Evolutionary conservation across 2,329 filamentous ascomycete genomes (phyloP).

Genomic region (Microdochium trichocladiopsis): DNA sequence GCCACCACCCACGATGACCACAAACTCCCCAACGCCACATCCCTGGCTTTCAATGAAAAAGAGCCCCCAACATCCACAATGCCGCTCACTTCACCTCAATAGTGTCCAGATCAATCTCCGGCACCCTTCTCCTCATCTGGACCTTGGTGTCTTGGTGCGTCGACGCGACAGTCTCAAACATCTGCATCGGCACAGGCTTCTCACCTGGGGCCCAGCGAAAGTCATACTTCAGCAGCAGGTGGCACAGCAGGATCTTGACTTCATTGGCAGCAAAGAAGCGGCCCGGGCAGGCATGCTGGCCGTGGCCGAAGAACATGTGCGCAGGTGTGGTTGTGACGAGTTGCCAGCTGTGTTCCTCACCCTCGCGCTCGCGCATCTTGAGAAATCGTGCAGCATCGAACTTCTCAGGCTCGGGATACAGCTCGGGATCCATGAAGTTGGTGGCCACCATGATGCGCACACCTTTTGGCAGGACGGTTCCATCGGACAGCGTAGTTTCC

Average conservation of each 20-base stretch:
- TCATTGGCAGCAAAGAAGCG: constrained; percentile 25
- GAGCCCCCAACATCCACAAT: not conserved
- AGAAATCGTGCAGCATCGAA: constrained; percentile 21
- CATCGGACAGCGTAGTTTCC: constrained; percentile 17
- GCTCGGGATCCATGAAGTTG: constrained; percentile 17
- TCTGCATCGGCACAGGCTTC: constrained; percentile 8
- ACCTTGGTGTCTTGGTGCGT: constrained; percentile 13
- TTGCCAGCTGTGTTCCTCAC: constrained; percentile 24
- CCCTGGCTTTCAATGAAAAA: not conserved
- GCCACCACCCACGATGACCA: not conserved
- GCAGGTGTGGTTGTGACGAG: constrained; percentile 26
- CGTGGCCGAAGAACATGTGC: constrained; percentile 29
- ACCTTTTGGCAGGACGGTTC: constrained; percentile 16
- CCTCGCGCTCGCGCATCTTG: constrained; percentile 17
- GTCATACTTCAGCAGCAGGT: constrained; percentile 23
- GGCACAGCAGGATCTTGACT: constrained; percentile 22
- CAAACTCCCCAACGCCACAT: not conserved
- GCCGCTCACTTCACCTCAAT: constrained; percentile 4
- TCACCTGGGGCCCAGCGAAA: constrained; percentile 19
- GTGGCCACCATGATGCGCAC: constrained; percentile 17
- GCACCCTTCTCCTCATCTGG: constrained; percentile 15
- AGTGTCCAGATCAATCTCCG: constrained; percentile 20
- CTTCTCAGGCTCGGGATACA: constrained; percentile 17
- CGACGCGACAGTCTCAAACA: constrained; percentile 11
- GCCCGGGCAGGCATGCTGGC: constrained; percentile 27